These are phyloP conservation scores for Raffaelea deltoideospora DNA, from an alignment of 2,329 filamentous ascomycete species.

Conservation along the genomic window DNA sequence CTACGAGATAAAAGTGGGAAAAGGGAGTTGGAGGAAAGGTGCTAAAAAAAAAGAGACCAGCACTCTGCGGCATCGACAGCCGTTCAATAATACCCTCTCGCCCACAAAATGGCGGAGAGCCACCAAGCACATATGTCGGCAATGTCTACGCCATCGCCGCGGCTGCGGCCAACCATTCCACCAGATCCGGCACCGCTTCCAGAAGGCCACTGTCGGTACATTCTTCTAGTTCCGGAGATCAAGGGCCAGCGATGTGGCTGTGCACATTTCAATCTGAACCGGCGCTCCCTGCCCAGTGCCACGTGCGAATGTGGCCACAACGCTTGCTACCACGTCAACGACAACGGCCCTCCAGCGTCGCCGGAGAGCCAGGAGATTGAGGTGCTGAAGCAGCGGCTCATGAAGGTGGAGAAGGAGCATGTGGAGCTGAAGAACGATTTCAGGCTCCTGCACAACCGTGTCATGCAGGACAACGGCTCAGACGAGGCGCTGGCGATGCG, in stretches of 20 bases:
- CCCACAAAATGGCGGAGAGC: not conserved
- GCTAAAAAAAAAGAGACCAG: not conserved
- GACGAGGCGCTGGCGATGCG: slow-evolving; percentile 24
- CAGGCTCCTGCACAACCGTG: slow-evolving; percentile 10
- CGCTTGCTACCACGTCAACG: slow-evolving; percentile 40
- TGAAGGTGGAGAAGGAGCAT: slow-evolving; percentile 28
- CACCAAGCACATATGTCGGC: not conserved
- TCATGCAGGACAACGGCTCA: slow-evolving; percentile 14
- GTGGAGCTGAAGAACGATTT: slow-evolving; percentile 13
- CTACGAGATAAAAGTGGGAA: not conserved
- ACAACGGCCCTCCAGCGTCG: slow-evolving; percentile 23
- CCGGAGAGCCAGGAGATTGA: slow-evolving; percentile 30
- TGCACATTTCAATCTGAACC: slow-evolving; percentile 40
- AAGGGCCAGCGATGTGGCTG: slow-evolving; percentile 44
- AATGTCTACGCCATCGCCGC: slow-evolving; percentile 12
- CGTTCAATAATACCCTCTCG: too few relatives aligned
- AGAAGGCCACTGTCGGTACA: slow-evolving; percentile 43
- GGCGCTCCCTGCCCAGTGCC: slow-evolving; percentile 34
- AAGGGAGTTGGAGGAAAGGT: not conserved
- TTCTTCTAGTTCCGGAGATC: slow-evolving; percentile 39
- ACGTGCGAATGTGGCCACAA: slow-evolving; percentile 44
- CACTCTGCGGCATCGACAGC: too few relatives aligned
- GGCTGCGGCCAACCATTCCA: slow-evolving; percentile 5
- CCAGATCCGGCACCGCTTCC: slow-evolving; percentile 33
- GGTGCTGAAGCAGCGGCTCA: slow-evolving; percentile 29